Base-by-base conservation (phyloP, 2,329 filamentous ascomycete genomes). In the Colletotrichum salicis region DNA sequence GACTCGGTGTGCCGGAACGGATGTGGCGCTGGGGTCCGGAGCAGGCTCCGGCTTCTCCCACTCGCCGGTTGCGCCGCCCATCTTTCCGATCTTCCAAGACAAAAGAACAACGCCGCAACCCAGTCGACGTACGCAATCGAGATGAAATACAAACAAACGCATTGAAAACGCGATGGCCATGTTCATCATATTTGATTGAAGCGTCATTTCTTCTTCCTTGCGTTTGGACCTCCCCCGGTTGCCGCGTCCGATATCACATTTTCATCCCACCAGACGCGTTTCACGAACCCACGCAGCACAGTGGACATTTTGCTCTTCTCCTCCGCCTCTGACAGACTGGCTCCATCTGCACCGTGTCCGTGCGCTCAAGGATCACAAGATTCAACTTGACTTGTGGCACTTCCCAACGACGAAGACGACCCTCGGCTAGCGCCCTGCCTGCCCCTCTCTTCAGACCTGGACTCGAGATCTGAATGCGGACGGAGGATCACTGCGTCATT, bases 101-200 rank as follows among this genome's bases (percentile, higher is more conserved):
- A 19, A 22, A 5, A 48, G 19, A 19, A 48, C 19, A 48, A 22
- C 41, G 41, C 41, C n/a, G 2, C 35, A n/a, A 33, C 27, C 58
- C 41, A 24, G 58, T 10, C 15, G 11, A 31, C 29, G 45, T 61
- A 19, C 19, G 37, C 19, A 1, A 22, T 31, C 3, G 31, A 24
- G 10, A 22, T 15, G 11, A 24, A 54, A 45, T 41, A 29, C 63
- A 61, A 24, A 41, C 55, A n/a, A 60, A 19, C 13, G 48, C 65
- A 64, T 61, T 12, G 29, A 12, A 52, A 48, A 11, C 8, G 29
- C 27, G 31, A 37, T 65, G 19, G n/a, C 64, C 66, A 64, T 70
- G 41, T 70, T 57, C 29, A n/a, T 61, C 65, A 66, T 35, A 22
- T 48, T 51, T 61, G 67, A 66, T 61, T 61, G 55, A 27, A 66